These are phyloP conservation scores for Aegilops bicornis DNA, from an alignment of 176 grass and related monocot species.

Conservation along the genomic window DNA sequence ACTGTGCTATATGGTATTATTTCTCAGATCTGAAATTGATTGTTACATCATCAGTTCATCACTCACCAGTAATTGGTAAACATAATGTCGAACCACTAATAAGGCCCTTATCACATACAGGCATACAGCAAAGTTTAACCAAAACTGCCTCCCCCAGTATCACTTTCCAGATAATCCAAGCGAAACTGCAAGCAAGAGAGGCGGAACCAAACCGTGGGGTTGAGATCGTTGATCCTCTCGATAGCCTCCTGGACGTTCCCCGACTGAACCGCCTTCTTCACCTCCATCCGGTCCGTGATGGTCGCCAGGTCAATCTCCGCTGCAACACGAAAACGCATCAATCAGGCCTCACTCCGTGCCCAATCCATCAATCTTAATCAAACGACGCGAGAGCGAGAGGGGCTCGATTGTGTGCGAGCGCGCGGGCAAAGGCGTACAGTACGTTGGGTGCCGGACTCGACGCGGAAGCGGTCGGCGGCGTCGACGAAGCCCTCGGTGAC, in stretches of 20 bases:
- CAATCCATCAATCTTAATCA: background rate
- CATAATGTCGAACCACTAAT: background rate
- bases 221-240: slow-evolving; percentile 90
- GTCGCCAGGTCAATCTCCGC: slow-evolving; percentile 83
- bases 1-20: background rate
- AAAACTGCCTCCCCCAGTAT: background rate
- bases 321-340: slow-evolving; percentile 21
- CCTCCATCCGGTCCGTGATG: slow-evolving; percentile 87
- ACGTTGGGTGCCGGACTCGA: slow-evolving; percentile 93
- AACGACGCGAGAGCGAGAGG: background rate
- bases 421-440: background rate
- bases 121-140: background rate
- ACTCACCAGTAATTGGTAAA: background rate
- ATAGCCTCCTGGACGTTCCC: slow-evolving; percentile 95
- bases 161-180: background rate
- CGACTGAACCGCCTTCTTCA: slow-evolving; percentile 83
- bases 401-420: background rate
- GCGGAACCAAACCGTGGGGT: slow-evolving; percentile 62
- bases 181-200: background rate
- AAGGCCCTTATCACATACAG: background rate
- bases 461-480: slow-evolving; percentile 82
- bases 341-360: background rate
- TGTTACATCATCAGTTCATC: background rate
- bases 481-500: slow-evolving; percentile 88
- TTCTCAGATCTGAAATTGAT: background rate